Evolutionary conservation across 306 rosid species (phyloP), one percentile per base, ranked within the genome.

Genomic region (Hippophae tibetana): DNA sequence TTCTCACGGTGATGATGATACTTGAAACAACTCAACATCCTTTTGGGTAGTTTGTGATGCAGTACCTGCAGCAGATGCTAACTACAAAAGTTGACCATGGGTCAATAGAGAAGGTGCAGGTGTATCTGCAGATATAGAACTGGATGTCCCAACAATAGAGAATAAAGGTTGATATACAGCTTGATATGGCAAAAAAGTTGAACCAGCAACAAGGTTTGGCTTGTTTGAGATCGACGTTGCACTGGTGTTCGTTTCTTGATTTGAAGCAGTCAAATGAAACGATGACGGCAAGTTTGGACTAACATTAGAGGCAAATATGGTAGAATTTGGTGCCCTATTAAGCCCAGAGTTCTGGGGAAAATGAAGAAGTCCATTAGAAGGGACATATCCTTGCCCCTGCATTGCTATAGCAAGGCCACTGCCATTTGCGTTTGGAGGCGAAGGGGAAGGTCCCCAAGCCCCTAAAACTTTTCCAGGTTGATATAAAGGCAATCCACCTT

Each of bases 321-420:
- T 62, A 66, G 64, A 59, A 72, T 52, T 74, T 13, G 83, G 67
- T 64, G 76, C 73, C 72, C 82, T 86, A 84, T 67, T 82, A 56
- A 74, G 61, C 55, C 67, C 48, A 73, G 94, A 51, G 67, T 72
- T 61, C 61, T 87, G 97, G 44, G 77, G 90, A 72, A 87, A 67
- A 7, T 84, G 90, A 57, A 90, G 95, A 69, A 81, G 87, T 54
- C 85, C 97, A 65, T 69, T 83, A 44, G 89, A 79, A 31, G 90
- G 81, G 67, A 87, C 94, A 78, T 90, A 90, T 76, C 97, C 97
- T 79, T 82, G 97, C 96, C 95, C 87, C 69, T 85, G 82, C 96
- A 90, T 79, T 48, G 96, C 92, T 87, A 87, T 63, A 12, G 94
- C 80, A 69, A 90, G 85, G 52, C 86, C 90, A 11, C 82, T 79